A percentile compares a stretch with the other conserved stretches of the same genome.
phyloP scores from a whole-genome alignment of 2,329 filamentous ascomycete genomes.

The Hypoxylon sp. region DNA sequence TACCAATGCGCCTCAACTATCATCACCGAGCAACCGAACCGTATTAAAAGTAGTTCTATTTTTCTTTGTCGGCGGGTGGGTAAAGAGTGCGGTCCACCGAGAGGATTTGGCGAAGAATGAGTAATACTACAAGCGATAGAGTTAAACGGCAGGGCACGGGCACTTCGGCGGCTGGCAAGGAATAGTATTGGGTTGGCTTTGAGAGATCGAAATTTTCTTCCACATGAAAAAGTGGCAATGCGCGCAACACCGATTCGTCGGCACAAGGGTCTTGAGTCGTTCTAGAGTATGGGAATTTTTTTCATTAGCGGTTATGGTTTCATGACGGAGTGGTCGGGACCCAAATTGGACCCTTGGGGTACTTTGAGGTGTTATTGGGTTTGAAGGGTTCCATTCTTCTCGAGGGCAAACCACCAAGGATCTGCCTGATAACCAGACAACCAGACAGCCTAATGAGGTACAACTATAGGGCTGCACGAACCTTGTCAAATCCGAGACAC shows the following conservation, averaged over 20 bases:
- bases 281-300: slow-evolving; percentile 25
- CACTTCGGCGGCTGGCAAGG: slow-evolving; percentile 10
- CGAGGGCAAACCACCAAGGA: slow-evolving; percentile 17
- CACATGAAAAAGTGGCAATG: slow-evolving; percentile 32
- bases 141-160: slow-evolving; percentile 10
- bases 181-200: slow-evolving; percentile 8
- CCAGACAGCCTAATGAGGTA: slow-evolving; percentile 22
- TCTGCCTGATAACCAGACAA: slow-evolving; percentile 9
- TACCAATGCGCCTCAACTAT: slow-evolving; percentile 28
- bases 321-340: slow-evolving; percentile 36
- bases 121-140: slow-evolving; percentile 13
- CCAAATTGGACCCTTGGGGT: slow-evolving; percentile 30
- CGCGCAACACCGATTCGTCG: slow-evolving; percentile 36
- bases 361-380: slow-evolving; percentile 26
- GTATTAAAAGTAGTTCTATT: slow-evolving; percentile 2
- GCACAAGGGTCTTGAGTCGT: slow-evolving; percentile 36
- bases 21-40: slow-evolving; percentile 30
- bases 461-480: slow-evolving; percentile 41
- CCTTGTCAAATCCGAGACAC: slow-evolving; percentile 42
- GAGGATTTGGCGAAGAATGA: slow-evolving; percentile 24
- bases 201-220: slow-evolving; percentile 8
- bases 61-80: slow-evolving; percentile 5
- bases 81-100: slow-evolving; percentile 5
- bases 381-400: slow-evolving; percentile 30
- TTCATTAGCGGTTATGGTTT: slow-evolving; percentile 34